Base-by-base conservation (phyloP, 2,329 filamentous ascomycete genomes). In the Claviceps cyperi region DNA sequence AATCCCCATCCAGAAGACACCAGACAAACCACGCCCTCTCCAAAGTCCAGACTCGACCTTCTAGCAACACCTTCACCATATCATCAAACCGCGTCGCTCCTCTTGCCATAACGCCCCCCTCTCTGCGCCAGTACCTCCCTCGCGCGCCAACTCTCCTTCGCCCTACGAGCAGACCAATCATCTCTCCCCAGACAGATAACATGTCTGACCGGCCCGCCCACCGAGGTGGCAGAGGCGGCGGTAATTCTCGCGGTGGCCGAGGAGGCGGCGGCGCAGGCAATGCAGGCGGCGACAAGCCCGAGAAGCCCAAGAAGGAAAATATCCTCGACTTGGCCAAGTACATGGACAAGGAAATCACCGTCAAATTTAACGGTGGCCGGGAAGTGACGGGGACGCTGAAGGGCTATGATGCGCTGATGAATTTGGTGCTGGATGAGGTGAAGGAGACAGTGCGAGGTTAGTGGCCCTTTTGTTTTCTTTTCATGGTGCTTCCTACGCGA, bases 321-420 rank as follows among this genome's bases (percentile, higher is more conserved):
- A 98, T 98, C 60, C 79, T 98, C 49, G 91, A 98, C 64, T 69
- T 98, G 61, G 81, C 76, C 64, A 95, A 95, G 72, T 98, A 97
- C 69, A 89, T 95, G 84, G 89, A 98, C 68, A 94, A 96, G 78
- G 78, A 84, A 63, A 88, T 98, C 58, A 85, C 78, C 9, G 90
- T 98, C 64, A 97, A 97, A 70, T 97, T 98, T 68, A 96, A 88
- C 62, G 92, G 92, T 41, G 92, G 92, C 1, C 74, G 91, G 53
- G 89, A 96, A 74, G 91, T 95, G 51, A 83, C 81, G 47, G 92
- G 92, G 48, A 87, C 81, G 1, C 74, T 98, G 41, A 97, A 97
- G 68, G 92, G 92, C 54, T 97, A 90, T 66, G 92, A 98, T 65
- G 90, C 92, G 60, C 76, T 98, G 53, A 97, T 97, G 90, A 98